Base-by-base conservation (phyloP, 495 filamentous ascomycete species). In the Cenococcum geophilum region DNA sequence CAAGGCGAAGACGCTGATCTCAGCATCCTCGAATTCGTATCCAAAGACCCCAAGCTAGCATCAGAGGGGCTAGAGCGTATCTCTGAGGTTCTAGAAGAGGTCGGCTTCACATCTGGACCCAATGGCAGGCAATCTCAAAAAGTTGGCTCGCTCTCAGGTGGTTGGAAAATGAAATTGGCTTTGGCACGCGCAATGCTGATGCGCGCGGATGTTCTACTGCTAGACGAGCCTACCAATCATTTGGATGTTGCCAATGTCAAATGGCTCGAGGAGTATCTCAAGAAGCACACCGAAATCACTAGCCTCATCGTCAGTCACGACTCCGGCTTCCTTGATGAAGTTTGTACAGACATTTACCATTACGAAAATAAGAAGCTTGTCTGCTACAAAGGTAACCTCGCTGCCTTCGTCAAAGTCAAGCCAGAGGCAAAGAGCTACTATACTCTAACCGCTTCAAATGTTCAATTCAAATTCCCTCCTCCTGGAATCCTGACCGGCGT, bases 141-240 rank as follows among this genome's bases (percentile, higher is more conserved):
- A 53, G 95, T 97, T 57, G 92, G 93, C 60, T 95, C 92, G 27
- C 79, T 97, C 20, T 99, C 93, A n/a, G 93, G 93, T 73, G 93
- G 93, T 70, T 99, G 93, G 93, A 97, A 99, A 83, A 99, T 99
- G 93, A 99, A 99, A 84, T 77, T 99, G 58, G 93, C 93, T 59
- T 79, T 99, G 67, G 93, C 95, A 55, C 84, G 93, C 69, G 93
- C 93, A 61, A 97, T 99, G 93, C 81, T 99, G 64, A 87, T 89
- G 81, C 88, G 86, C 71, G 93, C 93, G 37, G 92, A 99, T 74
- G 92, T 99, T 45, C 78, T 99, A 37, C 76, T 99, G 36, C 84
- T 99, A 34, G 93, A 99, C 81, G 93, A 98, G 84, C 93, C 93
- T 72, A 98, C 93, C 71, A 98, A 98, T 80, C 93, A 98, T 74